Base-by-base conservation (phyloP, 345 rosid genomes). In the Fremontodendron californicum region DNA sequence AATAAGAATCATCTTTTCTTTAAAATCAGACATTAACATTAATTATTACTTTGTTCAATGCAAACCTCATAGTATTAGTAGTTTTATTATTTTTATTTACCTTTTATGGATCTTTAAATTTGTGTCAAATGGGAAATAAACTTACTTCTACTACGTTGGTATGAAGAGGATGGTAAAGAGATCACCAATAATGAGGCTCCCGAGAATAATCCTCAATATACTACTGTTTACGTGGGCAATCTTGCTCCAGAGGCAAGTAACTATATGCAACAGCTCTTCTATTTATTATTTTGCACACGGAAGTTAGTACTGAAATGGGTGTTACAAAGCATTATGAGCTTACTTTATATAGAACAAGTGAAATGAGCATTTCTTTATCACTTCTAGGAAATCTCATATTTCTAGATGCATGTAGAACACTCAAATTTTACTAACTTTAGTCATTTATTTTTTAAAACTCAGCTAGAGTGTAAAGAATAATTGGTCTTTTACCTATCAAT, bases 181-280 rank as follows among this genome's bases (percentile, higher is more conserved):
- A 70, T 86, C 33, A 61, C 86, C 69, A 92, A 87, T 68, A 88
- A n/a, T 77, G 99, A 96, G 69, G 92, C 94, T 81, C 97, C 96
- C 23, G 99, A 93, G 78, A 93, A 92, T 80, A 96, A 93, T 82
- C 90, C 96, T 71, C 98, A 89, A 76, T 93, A 87, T 79, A 96
- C 98, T 42, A 96, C 99, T 83, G 99, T 96, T 60, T 96, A 96
- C 80, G 97, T 92, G 67, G 99, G 99, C 75, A 96, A 93, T 85
- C 93, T 96, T 75, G 92, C 97, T 68, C 94, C 96, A 8, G 96
- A 96, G 96, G 99, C 75, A 78, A 82, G 87, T 70, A 46, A 48
- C 23, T 48, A 63, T 63, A 45, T 78, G 68, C 57, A 18, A 48
- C 43, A 25, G 31, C 64, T 64, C 18, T 81, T 42, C 39, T 71